Percentiles rank a stretch among this genome's conserved stretches.
Evolutionary conservation across 495 filamentous ascomycete genomes (phyloP).

Genomic region (Thozetella sp.): DNA sequence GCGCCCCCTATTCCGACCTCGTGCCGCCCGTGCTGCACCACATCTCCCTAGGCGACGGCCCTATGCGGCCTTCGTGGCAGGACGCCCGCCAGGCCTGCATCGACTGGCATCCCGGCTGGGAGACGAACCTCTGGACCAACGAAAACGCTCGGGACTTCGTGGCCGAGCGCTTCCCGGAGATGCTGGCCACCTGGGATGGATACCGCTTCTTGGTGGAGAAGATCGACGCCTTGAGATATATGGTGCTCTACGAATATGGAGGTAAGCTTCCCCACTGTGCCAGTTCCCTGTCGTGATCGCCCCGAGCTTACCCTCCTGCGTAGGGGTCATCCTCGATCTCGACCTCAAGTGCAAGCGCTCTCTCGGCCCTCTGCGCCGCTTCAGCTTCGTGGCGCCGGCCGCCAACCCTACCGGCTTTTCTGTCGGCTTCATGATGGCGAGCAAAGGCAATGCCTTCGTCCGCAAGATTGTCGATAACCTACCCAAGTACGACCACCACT

Average conservation of each 20-base stretch:
- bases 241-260: conserved; percentile 36
- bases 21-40: conserved; percentile 40
- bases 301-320: neutral
- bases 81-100: conserved; percentile 33
- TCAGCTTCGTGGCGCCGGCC: conserved; percentile 39
- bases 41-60: conserved; percentile 29
- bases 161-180: conserved; percentile 25
- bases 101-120: conserved; percentile 36
- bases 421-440: conserved; percentile 45
- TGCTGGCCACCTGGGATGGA: conserved; percentile 20
- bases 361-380: conserved; percentile 37
- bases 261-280: conserved; percentile 12
- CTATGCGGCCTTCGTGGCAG: conserved; percentile 25
- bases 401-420: conserved; percentile 40
- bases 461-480: conserved; percentile 30
- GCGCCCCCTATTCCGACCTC: conserved; percentile 22
- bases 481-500: conserved; percentile 29
- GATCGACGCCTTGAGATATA: conserved; percentile 36
- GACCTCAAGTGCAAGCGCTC: conserved; percentile 40
- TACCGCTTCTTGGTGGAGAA: conserved; percentile 34
- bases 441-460: conserved; percentile 30
- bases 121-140: conserved; percentile 35
- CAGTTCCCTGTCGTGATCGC: neutral
- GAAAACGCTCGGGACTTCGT: conserved; percentile 29
- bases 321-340: conserved; percentile 40